Conservation (phyloP, 345 rosid genomes). For the Geranium rotundifolium region DNA sequence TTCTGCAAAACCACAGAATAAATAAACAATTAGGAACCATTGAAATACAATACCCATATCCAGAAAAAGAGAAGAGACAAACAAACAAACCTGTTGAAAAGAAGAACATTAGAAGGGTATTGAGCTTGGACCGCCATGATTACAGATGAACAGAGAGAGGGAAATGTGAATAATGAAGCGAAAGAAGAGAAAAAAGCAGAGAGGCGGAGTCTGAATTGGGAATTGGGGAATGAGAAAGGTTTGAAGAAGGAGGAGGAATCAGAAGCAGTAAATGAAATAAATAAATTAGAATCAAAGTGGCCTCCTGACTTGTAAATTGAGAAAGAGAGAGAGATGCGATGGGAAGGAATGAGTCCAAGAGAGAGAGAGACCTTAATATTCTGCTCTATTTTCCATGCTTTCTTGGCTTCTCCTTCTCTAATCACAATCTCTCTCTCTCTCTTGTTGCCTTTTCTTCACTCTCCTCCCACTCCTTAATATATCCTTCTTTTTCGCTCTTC, state of each 20-base stretch:
- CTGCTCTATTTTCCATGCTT: neutral
- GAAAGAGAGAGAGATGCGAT: neutral
- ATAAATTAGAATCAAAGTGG: no score
- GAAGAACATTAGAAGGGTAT: slow-evolving; percentile 67
- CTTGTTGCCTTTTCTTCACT: neutral
- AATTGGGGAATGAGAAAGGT: no score
- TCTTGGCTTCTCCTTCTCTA: neutral
- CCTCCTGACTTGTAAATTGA: no score
- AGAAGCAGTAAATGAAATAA: no score
- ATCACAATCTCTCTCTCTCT: neutral
- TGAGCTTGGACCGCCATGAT: slow-evolving; percentile 85
- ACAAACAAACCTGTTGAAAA: slow-evolving; percentile 48
- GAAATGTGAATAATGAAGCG: neutral
- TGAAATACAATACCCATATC: neutral
- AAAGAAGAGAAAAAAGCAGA: neutral
- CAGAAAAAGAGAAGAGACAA: neutral
- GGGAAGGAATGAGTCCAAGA: neutral
- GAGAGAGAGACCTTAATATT: neutral
- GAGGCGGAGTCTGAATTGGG: neutral
- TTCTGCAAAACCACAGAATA: slow-evolving; percentile 25
- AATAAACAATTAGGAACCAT: neutral
- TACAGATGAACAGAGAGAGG: slow-evolving; percentile 4
- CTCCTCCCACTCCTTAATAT: no score
- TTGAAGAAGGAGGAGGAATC: no score
- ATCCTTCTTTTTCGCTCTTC: neutral